Conservation (phyloP, 352 stramenopile genomes). For the Peronospora farinosa region DNA sequence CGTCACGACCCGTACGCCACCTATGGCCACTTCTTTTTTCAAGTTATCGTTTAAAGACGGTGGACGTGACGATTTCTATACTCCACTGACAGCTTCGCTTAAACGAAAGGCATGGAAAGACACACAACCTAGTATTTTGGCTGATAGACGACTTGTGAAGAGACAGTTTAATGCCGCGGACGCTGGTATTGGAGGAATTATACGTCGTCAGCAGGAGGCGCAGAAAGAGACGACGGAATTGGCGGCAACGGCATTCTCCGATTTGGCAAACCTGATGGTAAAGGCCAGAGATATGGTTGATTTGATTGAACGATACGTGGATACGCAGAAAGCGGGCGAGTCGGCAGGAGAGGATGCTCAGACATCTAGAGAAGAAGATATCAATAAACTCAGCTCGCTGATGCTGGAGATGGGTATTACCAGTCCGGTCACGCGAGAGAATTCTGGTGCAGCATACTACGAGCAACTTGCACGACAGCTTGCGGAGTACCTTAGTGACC, state of each 20-base stretch:
- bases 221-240: conserved; percentile 80
- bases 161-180: conserved; percentile 72
- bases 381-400: conserved; percentile 74
- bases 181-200: conserved; percentile 75
- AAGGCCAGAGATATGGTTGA: conserved; percentile 89
- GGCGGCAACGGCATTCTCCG: conserved; percentile 79
- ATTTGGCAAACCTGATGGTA: conserved; percentile 87
- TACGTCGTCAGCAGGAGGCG: conserved; percentile 68
- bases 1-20: conserved; percentile 34
- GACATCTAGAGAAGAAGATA: conserved; percentile 45
- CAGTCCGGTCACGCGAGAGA: conserved; percentile 88
- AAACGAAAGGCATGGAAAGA: conserved; percentile 71
- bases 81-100: conserved; percentile 56
- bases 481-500: conserved; percentile 74
- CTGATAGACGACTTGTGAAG: conserved; percentile 69
- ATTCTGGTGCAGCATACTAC: conserved; percentile 85
- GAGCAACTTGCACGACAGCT: conserved; percentile 87
- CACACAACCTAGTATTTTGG: conserved; percentile 64
- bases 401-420: conserved; percentile 92
- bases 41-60: conserved; percentile 86
- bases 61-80: conserved; percentile 81
- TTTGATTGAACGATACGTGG: conserved; percentile 88
- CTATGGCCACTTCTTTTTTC: conserved; percentile 50
- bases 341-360: conserved; percentile 12
- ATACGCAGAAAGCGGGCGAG: conserved; percentile 60